These are phyloP conservation scores for Nelumbo lutea DNA, from an alignment of 164 flowering plant genomes.

Conservation along the genomic window DNA sequence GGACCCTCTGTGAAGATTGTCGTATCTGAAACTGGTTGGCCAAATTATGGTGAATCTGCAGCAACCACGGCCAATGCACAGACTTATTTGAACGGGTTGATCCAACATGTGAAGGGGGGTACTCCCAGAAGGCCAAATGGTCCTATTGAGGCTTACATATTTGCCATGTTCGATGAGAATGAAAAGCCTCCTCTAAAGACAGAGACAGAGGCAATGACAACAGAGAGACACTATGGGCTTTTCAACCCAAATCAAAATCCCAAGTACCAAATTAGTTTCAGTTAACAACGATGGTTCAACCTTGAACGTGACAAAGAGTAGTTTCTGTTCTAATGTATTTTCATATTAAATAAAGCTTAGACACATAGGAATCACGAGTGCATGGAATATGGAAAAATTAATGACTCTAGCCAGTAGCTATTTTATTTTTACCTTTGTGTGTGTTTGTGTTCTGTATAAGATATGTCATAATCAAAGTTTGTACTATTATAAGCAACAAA, in stretches of 20 bases:
- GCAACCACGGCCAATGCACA: conserved; percentile 14
- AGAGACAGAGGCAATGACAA: background rate
- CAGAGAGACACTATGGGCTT: conserved; percentile 16
- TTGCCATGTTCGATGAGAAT: conserved; percentile 31
- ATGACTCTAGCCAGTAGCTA: too few species aligned
- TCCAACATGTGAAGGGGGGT: conserved; percentile 17
- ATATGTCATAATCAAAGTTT: too few species aligned
- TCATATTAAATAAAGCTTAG: too few species aligned
- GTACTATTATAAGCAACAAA: too few species aligned
- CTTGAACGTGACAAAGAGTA: too few species aligned
- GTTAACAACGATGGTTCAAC: background rate
- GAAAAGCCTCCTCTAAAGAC: conserved; percentile 7
- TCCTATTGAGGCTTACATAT: conserved; percentile 22
- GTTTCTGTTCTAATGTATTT: too few species aligned
- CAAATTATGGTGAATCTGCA: conserved; percentile 12
- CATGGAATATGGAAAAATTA: too few species aligned
- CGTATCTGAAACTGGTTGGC: conserved; percentile 26
- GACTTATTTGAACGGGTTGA: conserved; percentile 18
- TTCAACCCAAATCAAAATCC: conserved; percentile 17
- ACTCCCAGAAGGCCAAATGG: conserved; percentile 21
- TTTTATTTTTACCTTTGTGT: too few species aligned
- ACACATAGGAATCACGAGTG: too few species aligned
- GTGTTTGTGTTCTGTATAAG: too few species aligned
- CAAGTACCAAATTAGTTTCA: conserved; percentile 17
- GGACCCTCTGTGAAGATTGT: conserved; percentile 11